Base-by-base conservation (phyloP, 225 moss, liverwort and hornwort genomes). In the Pseudoscleropodium purum region DNA sequence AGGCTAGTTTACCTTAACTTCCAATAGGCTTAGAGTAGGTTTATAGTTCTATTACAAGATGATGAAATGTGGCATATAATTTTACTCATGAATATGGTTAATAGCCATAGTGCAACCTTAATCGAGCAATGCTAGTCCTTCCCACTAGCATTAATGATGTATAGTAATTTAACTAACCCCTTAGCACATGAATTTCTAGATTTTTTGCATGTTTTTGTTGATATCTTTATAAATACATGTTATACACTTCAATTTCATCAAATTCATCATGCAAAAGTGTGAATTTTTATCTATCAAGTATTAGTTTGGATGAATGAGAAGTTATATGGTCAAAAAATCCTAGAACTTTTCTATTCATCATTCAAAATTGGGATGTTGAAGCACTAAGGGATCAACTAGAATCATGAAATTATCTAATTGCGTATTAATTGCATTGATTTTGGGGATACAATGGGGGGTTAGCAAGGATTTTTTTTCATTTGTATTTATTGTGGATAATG, bases 381-480 rank as follows among this genome's bases (percentile, higher is more conserved):
- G n/a, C 2, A n/a, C 2, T 24, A 13, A 69, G 2, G 24, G 24
- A 2, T n/a, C 15, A 66, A 37, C 4, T 21, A 39, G 4, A 13
- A n/a, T n/a, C 5, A 66, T 36, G 19, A 67, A 67, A 3, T 68
- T 20, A 68, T n/a, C n/a, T 37, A 69, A 13, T 43, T 15, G 7
- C 5, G 9, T 27, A 30, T 25, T 30, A 18, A 30, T 75, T 75
- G 18, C 30, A 47, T 47, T 75, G 11, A 47, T 18, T 47, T 18
- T 6, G 18, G 2, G 29, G 16, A 16, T 43, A 16, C 16, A 45
- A 17, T 1, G 0, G 1, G 1, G 15, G 9, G 5, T 14, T 1
- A 16, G 0, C 0, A 39, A 4, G 9, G 8, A 41, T 27, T 27
- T 19, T 66, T 14, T 27, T 27, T 23, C 37, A 68, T 21, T 68